Evolutionary conservation across 2,329 filamentous ascomycete species (phyloP), one percentile per base, ranked within the genome.

Genomic region (Lasiodiplodia hormozganensis): DNA sequence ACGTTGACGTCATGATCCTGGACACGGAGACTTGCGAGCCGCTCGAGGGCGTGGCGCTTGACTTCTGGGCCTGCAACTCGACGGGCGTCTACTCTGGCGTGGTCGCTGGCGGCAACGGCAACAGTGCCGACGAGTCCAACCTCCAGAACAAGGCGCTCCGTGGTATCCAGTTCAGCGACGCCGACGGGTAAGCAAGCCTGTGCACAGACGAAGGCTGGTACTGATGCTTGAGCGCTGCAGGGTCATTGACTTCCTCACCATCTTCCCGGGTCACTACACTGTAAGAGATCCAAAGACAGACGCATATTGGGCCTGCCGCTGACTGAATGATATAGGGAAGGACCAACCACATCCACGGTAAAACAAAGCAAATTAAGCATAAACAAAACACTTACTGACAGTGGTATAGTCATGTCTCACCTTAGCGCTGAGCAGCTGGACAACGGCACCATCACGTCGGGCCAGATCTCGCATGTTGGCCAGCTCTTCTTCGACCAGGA

Each of bases 401-500:
- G 4, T 21, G 7, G 4, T 79, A 82, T 56, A 65, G 65, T 67
- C 28, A 47, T 67, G 52, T 58, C 53, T 3, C 53, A 58, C 38
- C 65, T 67, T n/a, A 51, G 54, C 53, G 52, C 65, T 12, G 38
- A 57, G 28, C 28, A 47, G 52, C 53, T 67, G 38, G 71, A 80
- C 62, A 88, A 85, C 73, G 85, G 85, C 64, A 86, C 86, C 18
- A 81, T 79, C 62, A 81, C 79, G 60, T 83, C 86, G 68, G 84
- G 85, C 8, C 65, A 67, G 54, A 12, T 67, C 53, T 31, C 65
- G 38, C 88, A 91, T 78, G 83, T 90, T 38, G 88, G 89, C 18
- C 89, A 92, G 75, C 75, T 89, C 62, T 91, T 88, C 82, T 88
- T 88, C 68, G 87, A 91, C 76, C 85, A 90, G 75, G 80, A 82